phyloP scores from a whole-genome alignment of 768 basidiomycete genomes.

The Gymnopilus dilepis region DNA sequence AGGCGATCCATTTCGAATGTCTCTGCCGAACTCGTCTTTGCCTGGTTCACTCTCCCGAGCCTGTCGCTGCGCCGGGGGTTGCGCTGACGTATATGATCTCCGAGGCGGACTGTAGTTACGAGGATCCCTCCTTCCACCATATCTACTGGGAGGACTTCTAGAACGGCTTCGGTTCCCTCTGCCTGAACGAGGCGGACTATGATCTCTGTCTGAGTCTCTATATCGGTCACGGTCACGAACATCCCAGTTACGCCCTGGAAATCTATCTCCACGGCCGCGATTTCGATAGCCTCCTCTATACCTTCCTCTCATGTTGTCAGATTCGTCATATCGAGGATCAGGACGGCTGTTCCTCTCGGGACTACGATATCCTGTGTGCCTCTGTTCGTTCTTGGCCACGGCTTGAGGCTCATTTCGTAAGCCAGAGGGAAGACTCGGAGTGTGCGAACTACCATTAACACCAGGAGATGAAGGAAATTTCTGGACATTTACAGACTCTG shows the following conservation, averaged over 20 bases:
- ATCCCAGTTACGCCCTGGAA: constrained; percentile 55
- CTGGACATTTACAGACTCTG: constrained; percentile 37
- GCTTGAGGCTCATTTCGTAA: constrained; percentile 51
- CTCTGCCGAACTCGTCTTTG: constrained; percentile 89
- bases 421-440: constrained; percentile 32
- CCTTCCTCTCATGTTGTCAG: constrained; percentile 55
- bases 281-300: constrained; percentile 60
- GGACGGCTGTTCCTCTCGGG: constrained; percentile 54
- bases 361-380: constrained; percentile 53
- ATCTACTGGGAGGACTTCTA: constrained; percentile 72
- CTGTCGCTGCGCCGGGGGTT: constrained; percentile 31
- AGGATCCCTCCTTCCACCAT: constrained; percentile 52
- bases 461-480: constrained; percentile 36
- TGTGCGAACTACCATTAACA: constrained; percentile 41
- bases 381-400: constrained; percentile 43
- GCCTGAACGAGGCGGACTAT: constrained; percentile 40
- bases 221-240: constrained; percentile 62
- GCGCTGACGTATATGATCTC: constrained; percentile 40
- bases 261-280: constrained; percentile 59
- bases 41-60: constrained; percentile 39
- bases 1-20: constrained; percentile 66
- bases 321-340: constrained; percentile 57
- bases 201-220: constrained; percentile 45
- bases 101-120: constrained; percentile 67
- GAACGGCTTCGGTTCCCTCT: constrained; percentile 70